These are phyloP conservation scores for Trichoderma sp. DNA, from an alignment of 2,329 filamentous ascomycete genomes.

Conservation along the genomic window DNA sequence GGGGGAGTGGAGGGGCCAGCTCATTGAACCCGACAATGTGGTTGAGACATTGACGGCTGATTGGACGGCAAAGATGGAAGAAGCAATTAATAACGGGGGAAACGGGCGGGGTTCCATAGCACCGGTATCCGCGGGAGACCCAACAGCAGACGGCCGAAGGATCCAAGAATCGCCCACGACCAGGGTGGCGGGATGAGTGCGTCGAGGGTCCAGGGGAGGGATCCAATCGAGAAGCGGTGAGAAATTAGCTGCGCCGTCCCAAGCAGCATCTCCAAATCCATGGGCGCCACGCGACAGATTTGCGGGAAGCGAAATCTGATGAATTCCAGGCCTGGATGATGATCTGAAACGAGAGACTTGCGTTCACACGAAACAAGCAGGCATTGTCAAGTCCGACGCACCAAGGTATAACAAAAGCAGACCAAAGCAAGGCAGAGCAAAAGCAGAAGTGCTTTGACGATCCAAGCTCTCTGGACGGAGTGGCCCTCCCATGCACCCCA, in stretches of 20 bases:
- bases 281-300: slow-evolving; percentile 17
- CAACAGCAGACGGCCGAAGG: background rate
- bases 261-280: background rate
- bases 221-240: slow-evolving; percentile 16
- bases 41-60: slow-evolving; percentile 11
- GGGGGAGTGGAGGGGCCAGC: slow-evolving; percentile 1
- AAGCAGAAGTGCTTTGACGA: background rate
- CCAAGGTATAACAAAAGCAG: background rate
- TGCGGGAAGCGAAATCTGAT: slow-evolving; percentile 16
- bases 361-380: background rate
- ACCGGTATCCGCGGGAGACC: slow-evolving; percentile 1
- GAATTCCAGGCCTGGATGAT: background rate
- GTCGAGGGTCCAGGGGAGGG: background rate
- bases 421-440: background rate
- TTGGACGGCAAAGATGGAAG: slow-evolving; percentile 12
- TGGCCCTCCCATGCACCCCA: background rate
- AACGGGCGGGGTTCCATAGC: slow-evolving; percentile 10
- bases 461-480: background rate
- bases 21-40: slow-evolving; percentile 17
- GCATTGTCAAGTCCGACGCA: background rate
- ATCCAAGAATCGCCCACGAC: background rate
- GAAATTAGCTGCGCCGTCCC: slow-evolving; percentile 8
- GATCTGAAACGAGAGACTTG: background rate
- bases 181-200: background rate
- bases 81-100: slow-evolving; percentile 8